A percentile compares a stretch with the other conserved stretches of the same genome.
phyloP scores from a whole-genome alignment of 2,329 filamentous ascomycete species.

The Penicillium sp. region DNA sequence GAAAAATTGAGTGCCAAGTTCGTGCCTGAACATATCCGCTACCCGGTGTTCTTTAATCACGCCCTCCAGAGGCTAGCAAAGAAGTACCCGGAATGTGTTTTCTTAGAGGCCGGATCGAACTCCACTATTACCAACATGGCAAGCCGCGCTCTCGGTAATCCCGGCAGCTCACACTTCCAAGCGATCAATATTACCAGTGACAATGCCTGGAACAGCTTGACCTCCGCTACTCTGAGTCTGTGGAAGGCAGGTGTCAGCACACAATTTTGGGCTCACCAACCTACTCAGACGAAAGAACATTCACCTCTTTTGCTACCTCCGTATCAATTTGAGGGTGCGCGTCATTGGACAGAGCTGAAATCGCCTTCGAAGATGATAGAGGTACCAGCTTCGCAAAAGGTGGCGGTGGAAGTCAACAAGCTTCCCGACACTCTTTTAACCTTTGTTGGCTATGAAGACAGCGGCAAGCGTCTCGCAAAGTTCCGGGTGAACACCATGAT shows the following conservation, averaged over 20 bases:
- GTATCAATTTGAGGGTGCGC: not conserved
- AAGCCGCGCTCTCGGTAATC: not conserved
- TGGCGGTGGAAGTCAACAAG: not conserved
- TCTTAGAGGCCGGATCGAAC: not conserved
- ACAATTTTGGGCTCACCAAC: not conserved
- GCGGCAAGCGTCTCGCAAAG: slow-evolving; percentile 6
- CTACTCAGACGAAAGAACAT: not conserved
- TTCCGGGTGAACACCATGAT: slow-evolving; percentile 47
- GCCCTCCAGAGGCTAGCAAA: not conserved
- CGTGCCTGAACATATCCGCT: not conserved
- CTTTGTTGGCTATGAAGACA: not conserved
- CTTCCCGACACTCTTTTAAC: not conserved
- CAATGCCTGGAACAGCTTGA: not conserved
- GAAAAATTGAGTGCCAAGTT: not conserved
- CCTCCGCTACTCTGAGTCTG: not conserved
- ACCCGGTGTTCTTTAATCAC: not conserved
- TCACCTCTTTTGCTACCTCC: not conserved
- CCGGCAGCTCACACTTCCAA: not conserved
- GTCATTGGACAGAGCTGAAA: not conserved
- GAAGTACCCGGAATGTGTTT: not conserved
- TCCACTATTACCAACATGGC: not conserved
- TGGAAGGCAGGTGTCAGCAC: not conserved
- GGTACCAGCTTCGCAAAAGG: not conserved
- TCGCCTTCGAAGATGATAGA: not conserved
- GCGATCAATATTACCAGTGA: not conserved